Percentiles rank a stretch among this genome's conserved stretches.
Conservation (phyloP, 352 stramenopile genomes). For the Phytophthora pseudosyringae region DNA sequence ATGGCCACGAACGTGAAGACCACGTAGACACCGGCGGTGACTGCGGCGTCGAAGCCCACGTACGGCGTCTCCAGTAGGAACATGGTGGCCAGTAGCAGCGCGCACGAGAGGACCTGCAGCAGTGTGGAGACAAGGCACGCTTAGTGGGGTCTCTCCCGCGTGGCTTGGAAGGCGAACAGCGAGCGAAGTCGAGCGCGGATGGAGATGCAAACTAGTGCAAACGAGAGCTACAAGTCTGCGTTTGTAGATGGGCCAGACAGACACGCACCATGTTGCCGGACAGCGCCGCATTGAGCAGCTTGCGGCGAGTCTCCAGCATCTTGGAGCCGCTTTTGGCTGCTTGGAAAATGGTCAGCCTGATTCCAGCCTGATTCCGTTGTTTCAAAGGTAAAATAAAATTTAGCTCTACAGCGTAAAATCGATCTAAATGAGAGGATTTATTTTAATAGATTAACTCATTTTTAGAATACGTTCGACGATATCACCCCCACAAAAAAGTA, state of each 20-base stretch:
- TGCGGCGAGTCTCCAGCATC: conserved; percentile 70
- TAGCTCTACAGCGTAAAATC: not conserved
- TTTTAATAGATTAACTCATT: too few relatives aligned
- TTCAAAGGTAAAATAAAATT: too few relatives aligned
- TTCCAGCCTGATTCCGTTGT: too few relatives aligned
- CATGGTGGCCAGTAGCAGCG: conserved; percentile 70
- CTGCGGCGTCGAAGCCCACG: conserved; percentile 70
- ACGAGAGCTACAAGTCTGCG: not conserved
- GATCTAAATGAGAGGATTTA: too few relatives aligned
- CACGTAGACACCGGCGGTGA: conserved; percentile 64
- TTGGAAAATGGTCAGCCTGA: not conserved
- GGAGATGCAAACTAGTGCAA: conserved; percentile 14
- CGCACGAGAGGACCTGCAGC: conserved; percentile 59
- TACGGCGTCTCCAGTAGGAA: conserved; percentile 76
- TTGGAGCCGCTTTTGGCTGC: not conserved
- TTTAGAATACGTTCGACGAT: too few relatives aligned
- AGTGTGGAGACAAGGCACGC: not conserved
- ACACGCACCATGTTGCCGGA: conserved; percentile 66
- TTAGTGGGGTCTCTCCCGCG: conserved; percentile 15
- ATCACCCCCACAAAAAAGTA: too few relatives aligned
- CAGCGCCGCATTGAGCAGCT: conserved; percentile 77
- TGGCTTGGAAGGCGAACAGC: not conserved
- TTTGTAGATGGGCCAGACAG: not conserved
- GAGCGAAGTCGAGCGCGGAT: conserved; percentile 3
- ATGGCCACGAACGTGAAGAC: conserved; percentile 80